These are phyloP conservation scores for Orbilia blumenaviensis DNA, from an alignment of 2,329 filamentous ascomycete species.

Conservation along the genomic window DNA sequence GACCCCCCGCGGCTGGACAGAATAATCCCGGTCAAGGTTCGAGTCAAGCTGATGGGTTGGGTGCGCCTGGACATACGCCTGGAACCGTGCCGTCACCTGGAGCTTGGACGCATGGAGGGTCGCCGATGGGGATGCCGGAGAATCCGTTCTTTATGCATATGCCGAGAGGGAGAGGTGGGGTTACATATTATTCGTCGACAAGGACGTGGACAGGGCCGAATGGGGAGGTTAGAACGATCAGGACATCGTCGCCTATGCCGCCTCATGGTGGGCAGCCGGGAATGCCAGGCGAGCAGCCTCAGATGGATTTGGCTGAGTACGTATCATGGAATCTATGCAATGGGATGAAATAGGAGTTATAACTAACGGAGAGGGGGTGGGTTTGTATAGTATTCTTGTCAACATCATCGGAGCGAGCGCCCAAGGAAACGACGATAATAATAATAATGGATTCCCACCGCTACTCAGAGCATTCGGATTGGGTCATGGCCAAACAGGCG, in stretches of 20 bases:
- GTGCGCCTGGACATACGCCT: constrained; percentile 2
- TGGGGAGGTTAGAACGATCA: constrained; percentile 41
- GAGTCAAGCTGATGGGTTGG: constrained; percentile 39
- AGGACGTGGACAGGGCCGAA: constrained; percentile 45
- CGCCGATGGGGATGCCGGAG: constrained; percentile 22
- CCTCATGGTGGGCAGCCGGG: constrained; percentile 19
- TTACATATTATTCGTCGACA: constrained; percentile 47
- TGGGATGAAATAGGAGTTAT: neutral
- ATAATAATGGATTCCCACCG: constrained; percentile 26
- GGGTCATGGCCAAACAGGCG: constrained; percentile 66
- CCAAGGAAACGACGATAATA: constrained; percentile 8
- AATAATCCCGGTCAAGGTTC: constrained; percentile 39
- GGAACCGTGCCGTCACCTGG: neutral
- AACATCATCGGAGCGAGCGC: constrained; percentile 36
- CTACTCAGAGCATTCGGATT: constrained; percentile 48
- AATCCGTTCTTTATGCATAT: constrained; percentile 41
- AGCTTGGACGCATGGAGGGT: constrained; percentile 9
- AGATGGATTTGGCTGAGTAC: constrained; percentile 35
- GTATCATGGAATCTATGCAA: neutral
- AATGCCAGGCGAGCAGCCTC: neutral
- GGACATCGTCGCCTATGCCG: constrained; percentile 48
- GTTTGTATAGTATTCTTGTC: constrained; percentile 21
- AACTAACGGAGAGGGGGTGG: neutral
- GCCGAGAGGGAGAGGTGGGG: constrained; percentile 32
- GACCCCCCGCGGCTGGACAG: constrained; percentile 26